phyloP scores from a whole-genome alignment of 768 basidiomycete genomes.

The Kwoniella mangroviensis region DNA sequence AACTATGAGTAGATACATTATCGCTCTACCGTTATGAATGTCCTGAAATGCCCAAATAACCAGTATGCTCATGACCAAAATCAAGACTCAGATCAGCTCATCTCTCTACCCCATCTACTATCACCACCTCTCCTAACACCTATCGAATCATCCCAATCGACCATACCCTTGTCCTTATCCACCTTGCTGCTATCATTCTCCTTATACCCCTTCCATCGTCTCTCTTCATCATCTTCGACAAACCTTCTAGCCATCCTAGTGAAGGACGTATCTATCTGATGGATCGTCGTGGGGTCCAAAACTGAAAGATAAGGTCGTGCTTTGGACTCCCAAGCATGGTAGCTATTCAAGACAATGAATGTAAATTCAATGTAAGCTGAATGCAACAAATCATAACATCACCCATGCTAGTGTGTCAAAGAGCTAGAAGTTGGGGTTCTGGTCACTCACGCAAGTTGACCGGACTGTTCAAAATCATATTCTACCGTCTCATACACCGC shows the following conservation, averaged over 20 bases:
- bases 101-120: neutral
- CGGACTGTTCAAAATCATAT: constrained; percentile 48
- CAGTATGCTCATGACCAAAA: neutral
- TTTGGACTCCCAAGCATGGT: constrained; percentile 58
- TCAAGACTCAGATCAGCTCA: neutral
- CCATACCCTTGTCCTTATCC: constrained; percentile 23
- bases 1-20: no score
- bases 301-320: constrained; percentile 45
- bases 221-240: constrained; percentile 38
- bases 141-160: constrained; percentile 17
- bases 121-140: neutral
- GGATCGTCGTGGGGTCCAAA: constrained; percentile 51
- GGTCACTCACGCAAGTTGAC: constrained; percentile 53
- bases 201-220: constrained; percentile 22
- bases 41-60: neutral
- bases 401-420: no score
- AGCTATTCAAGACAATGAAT: constrained; percentile 3
- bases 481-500: constrained; percentile 45
- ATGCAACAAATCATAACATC: no score
- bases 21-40: neutral
- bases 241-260: constrained; percentile 48
- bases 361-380: constrained; percentile 6
- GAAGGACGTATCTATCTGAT: constrained; percentile 49
- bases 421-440: no score
- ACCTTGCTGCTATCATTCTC: constrained; percentile 9